Percentiles rank a stretch among this genome's conserved stretches.
These are phyloP conservation scores for Anastatica hierochuntica DNA, from an alignment of 345 rosid genomes.

Conservation along the genomic window DNA sequence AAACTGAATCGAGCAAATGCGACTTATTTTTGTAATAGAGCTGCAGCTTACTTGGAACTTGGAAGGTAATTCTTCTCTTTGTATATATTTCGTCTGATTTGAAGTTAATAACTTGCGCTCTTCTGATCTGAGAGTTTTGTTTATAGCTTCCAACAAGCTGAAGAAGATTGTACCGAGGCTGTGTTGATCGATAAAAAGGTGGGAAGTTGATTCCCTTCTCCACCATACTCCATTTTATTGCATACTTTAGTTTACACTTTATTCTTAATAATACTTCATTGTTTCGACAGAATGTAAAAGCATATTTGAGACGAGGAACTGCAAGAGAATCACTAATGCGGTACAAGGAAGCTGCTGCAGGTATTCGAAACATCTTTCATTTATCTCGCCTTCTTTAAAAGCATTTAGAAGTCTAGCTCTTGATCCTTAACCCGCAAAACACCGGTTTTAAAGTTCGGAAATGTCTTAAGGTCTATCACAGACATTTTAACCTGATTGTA, in stretches of 20 bases:
- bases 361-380: slow-evolving; percentile 21
- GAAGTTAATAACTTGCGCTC: neutral
- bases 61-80: slow-evolving; percentile 38
- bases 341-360: slow-evolving; percentile 77
- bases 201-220: neutral
- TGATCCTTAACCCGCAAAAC: neutral
- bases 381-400: neutral
- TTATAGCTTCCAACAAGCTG: slow-evolving; percentile 79
- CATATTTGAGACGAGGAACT: slow-evolving; percentile 86
- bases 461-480: too few relatives aligned
- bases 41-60: slow-evolving; percentile 82
- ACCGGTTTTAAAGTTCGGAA: too few relatives aligned
- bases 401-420: neutral
- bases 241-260: neutral
- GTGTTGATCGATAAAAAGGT: slow-evolving; percentile 84
- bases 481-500: too few relatives aligned
- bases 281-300: slow-evolving; percentile 73
- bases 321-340: slow-evolving; percentile 74
- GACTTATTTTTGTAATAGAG: slow-evolving; percentile 70
- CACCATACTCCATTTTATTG: too few relatives aligned
- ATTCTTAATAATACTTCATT: neutral
- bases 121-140: slow-evolving; percentile 16
- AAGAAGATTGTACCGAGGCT: slow-evolving; percentile 74
- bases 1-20: slow-evolving; percentile 56
- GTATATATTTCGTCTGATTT: slow-evolving; percentile 5